Base-by-base conservation (phyloP, 768 basidiomycete species). In the Piloderma croceum region DNA sequence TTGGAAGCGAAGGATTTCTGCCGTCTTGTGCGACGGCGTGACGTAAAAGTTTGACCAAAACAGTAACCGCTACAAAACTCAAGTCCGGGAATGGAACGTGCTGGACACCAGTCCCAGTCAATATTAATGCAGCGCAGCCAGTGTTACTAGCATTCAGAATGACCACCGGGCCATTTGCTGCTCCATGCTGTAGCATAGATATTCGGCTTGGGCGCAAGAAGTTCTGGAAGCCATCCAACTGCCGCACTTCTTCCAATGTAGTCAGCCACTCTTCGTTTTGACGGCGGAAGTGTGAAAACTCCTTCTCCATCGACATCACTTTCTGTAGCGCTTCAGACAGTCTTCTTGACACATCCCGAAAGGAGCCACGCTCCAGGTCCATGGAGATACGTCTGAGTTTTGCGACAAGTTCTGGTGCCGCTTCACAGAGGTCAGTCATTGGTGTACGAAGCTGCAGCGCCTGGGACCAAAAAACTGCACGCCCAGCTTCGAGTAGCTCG, bases 381-480 rank as follows among this genome's bases (percentile, higher is more conserved):
- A 9, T 22, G 6, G 42, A 34, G 38, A 48, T 6, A 24, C 27
- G 17, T 17, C 12, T 24, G n/a, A 37, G 37, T 22, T 19, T 24
- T 24, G 21, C 5, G 20, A 50, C 50, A 19, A 56, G 53, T 12
- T 49, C 45, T 18, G 58, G 49, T 12, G 48, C 51, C 9, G 20
- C 40, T 17, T 11, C 34, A 17, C 15, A 34, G n/a, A 58, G 37
- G 22, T 54, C 50, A 37, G 47, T 45, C 24, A 58, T 18, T 5
- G 52, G 46, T 31, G 52, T 54, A 34, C 39, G 49, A 29, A 67
- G 44, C n/a, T n/a, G n/a, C n/a, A n/a, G n/a, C n/a, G n/a, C n/a
- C n/a, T n/a, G n/a, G n/a, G n/a, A n/a, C n/a, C n/a, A n/a, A n/a
- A n/a, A n/a, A n/a, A n/a, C n/a, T n/a, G 11, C 43, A 48, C 0